Evolutionary conservation across 495 filamentous ascomycete species (phyloP), one percentile per base, ranked within the genome.

Genomic region (Polyplosphaeria fusca): DNA sequence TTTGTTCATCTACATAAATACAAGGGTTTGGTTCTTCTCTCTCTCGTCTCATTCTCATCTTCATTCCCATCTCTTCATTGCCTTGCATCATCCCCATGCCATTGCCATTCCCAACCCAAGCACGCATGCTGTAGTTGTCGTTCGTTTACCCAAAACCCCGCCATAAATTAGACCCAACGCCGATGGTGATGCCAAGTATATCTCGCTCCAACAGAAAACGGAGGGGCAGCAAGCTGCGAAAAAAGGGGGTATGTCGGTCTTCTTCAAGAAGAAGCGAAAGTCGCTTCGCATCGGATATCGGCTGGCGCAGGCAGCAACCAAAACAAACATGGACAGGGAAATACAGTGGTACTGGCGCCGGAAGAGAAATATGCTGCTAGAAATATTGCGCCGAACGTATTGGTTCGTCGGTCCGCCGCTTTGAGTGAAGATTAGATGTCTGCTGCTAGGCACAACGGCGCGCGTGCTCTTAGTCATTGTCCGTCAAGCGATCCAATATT

Each of bases 401-500:
- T 18, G 9, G 20, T 13, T 13, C 39, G 5, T 35, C 30, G 7
- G 30, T 7, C 30, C 30, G 7, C 14, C 30, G 14, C 14, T 14
- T 35, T 35, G 30, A 7, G 7, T 35, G 30, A 14, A 7, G 30
- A 35, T 35, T n/a, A n/a, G n/a, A n/a, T n/a, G 9, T 43, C 19
- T 5, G 5, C 9, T 43, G 19, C 39, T 11, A 9, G 11, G 5
- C 39, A 43, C 5, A 43, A 43, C 39, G 18, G 7, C 39, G 5
- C 5, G 5, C 9, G 7, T 26, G 5, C 5, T 13, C 43, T 18
- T n/a, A 11, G 7, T 60, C 20, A 30, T 56, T 23, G 40, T 72
- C 69, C 30, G 71, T 73, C 64, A 74, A 67, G 40, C 64, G 60
- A 57, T 79, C 70, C 65, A 93, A 71, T 25, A 94, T 74, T 27